phyloP scores from a whole-genome alignment of 108 stramenopile species.

The Nitzschia sp. region DNA sequence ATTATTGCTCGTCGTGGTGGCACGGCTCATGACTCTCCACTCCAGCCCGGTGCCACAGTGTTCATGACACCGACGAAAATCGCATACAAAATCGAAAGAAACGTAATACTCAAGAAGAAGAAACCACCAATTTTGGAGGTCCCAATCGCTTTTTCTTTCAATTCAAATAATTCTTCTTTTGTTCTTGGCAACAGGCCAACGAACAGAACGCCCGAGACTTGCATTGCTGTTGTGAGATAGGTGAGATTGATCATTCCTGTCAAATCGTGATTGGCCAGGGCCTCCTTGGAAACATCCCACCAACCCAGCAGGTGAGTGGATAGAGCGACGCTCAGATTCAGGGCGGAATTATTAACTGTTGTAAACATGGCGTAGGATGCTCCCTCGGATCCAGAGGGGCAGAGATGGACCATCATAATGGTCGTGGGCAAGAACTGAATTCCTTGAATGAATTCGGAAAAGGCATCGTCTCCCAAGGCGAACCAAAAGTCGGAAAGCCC shows the following conservation, averaged over 20 bases:
- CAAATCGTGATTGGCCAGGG: conserved; percentile 58
- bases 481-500: conserved; percentile 75
- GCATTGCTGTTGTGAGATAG: conserved; percentile 69
- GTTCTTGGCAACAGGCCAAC: conserved; percentile 73
- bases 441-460: conserved; percentile 76
- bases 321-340: conserved; percentile 53
- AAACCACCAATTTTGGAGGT: conserved; percentile 69
- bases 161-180: conserved; percentile 71
- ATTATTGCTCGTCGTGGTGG: too few relatives aligned
- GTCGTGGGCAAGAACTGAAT: conserved; percentile 58
- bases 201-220: conserved; percentile 71
- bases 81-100: conserved; percentile 71
- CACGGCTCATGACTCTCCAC: conserved; percentile 47
- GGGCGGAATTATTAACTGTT: conserved; percentile 73
- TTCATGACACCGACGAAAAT: conserved; percentile 76
- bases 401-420: conserved; percentile 75
- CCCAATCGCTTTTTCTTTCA: conserved; percentile 49
- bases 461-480: conserved; percentile 86
- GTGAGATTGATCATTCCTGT: conserved; percentile 78
- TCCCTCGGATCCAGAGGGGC: conserved; percentile 77
- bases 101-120: conserved; percentile 74
- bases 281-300: conserved; percentile 80
- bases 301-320: conserved; percentile 66
- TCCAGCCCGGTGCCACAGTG: conserved; percentile 74
- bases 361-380: conserved; percentile 90